These are phyloP conservation scores for Blastomyces parvus DNA, from an alignment of 2,329 filamentous ascomycete genomes.

Conservation along the genomic window DNA sequence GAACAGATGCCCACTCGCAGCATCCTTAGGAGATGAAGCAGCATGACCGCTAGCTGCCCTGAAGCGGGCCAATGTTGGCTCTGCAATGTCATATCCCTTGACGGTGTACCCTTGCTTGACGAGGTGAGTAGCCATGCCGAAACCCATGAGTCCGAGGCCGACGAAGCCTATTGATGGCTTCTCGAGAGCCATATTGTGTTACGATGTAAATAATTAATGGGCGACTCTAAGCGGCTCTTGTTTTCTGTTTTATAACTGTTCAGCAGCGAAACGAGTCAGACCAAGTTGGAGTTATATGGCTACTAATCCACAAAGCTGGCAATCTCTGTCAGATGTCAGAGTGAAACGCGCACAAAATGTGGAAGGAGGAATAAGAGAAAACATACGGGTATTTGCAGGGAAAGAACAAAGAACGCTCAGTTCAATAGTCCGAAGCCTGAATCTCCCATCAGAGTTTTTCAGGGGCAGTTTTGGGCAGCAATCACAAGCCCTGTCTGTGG, in stretches of 20 bases:
- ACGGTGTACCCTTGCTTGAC: constrained; percentile 57
- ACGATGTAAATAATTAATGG: not conserved
- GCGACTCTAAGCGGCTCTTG: not conserved
- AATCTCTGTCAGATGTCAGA: not conserved
- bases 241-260: not conserved
- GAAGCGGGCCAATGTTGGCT: constrained; percentile 57
- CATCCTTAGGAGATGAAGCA: constrained; percentile 51
- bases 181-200: constrained; percentile 2
- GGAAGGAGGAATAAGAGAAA: not conserved
- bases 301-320: not conserved
- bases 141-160: constrained; percentile 72
- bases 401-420: not conserved
- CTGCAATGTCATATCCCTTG: constrained; percentile 62
- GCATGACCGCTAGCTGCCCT: constrained; percentile 51
- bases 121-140: constrained; percentile 69
- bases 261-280: not conserved
- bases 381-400: not conserved
- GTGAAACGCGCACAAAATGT: not conserved
- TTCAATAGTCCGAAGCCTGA: not conserved
- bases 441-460: not conserved
- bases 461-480: not conserved
- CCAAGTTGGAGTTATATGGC: not conserved
- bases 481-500: not conserved
- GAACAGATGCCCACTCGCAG: constrained; percentile 50
- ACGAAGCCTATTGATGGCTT: constrained; percentile 55